phyloP scores from a whole-genome alignment of 495 filamentous ascomycete species.

The Aspergillus wentii region DNA sequence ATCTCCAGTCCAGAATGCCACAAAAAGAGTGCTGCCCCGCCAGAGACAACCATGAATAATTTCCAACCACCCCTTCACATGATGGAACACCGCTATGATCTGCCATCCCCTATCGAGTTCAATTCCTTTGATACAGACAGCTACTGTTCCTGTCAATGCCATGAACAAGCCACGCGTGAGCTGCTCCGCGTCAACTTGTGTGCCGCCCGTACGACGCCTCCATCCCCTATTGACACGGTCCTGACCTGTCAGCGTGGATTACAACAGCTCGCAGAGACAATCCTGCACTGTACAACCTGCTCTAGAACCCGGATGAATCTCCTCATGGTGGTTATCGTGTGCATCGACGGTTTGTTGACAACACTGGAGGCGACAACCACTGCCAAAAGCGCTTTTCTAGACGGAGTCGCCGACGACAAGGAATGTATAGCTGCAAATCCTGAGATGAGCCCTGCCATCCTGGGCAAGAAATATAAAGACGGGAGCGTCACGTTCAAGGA shows the following conservation, averaged over 20 bases:
- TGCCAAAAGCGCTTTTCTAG: slow-evolving; percentile 10
- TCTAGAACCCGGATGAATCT: slow-evolving; percentile 22
- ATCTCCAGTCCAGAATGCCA: background rate
- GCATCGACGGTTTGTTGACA: slow-evolving; percentile 29
- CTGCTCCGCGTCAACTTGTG: slow-evolving; percentile 16
- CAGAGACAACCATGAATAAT: too few species aligned
- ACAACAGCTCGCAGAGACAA: slow-evolving; percentile 22
- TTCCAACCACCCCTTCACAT: too few species aligned
- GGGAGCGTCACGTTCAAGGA: slow-evolving; percentile 11
- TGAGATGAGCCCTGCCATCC: too few species aligned
- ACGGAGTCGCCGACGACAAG: too few species aligned
- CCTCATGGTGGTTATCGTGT: slow-evolving; percentile 28
- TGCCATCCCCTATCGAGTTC: too few species aligned
- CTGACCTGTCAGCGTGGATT: slow-evolving; percentile 25
- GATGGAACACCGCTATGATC: too few species aligned
- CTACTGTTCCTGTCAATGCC: slow-evolving; percentile 14
- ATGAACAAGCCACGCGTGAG: slow-evolving; percentile 15
- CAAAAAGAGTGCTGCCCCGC: too few species aligned
- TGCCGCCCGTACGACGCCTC: slow-evolving; percentile 9
- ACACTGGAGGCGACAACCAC: slow-evolving; percentile 20
- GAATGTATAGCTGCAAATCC: too few species aligned
- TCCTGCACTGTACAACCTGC: slow-evolving; percentile 28
- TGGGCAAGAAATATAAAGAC: too few species aligned
- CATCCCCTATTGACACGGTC: slow-evolving; percentile 25
- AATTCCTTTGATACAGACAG: too few species aligned